Percentiles rank a stretch among this genome's conserved stretches.
These are phyloP conservation scores for Nakaseomyces uthaithaninus DNA, from an alignment of 1,139 yeast species.

Conservation along the genomic window DNA sequence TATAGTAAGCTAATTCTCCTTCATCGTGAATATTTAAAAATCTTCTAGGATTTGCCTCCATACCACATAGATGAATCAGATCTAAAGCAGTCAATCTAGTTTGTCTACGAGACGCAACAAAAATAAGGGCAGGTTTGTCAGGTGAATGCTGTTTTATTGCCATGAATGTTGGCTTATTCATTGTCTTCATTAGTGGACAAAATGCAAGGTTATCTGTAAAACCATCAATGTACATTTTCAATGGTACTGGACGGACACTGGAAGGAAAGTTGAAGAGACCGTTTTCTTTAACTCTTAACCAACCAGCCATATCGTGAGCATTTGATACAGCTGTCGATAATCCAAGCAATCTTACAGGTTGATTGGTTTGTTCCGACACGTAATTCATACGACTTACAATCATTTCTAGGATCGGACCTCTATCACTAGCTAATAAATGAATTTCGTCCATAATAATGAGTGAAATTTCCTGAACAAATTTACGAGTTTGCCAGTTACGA, in stretches of 20 bases:
- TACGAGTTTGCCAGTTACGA: conserved; percentile 95
- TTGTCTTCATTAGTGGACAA: conserved; percentile 91
- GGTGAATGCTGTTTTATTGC: conserved; percentile 97
- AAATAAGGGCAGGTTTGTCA: conserved; percentile 80
- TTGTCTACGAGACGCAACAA: conserved; percentile 96
- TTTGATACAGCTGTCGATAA: conserved; percentile 97
- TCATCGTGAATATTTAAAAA: conserved; percentile 69
- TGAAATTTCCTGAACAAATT: conserved; percentile 84
- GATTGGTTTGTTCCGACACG: conserved; percentile 65
- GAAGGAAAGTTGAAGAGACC: conserved; percentile 92
- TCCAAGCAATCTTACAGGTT: conserved; percentile 76
- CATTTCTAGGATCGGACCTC: conserved; percentile 97
- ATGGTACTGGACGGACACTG: conserved; percentile 94
- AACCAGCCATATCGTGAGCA: conserved; percentile 96
- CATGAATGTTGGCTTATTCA: conserved; percentile 97
- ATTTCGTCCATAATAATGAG: conserved; percentile 97
- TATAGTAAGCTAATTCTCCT: conserved; percentile 55
- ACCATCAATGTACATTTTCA: conserved; percentile 96
- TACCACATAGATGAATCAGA: conserved; percentile 85
- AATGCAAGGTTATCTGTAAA: conserved; percentile 92
- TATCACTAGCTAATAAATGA: conserved; percentile 90
- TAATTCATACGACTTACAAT: conserved; percentile 98
- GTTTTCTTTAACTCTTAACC: conserved; percentile 77
- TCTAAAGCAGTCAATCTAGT: conserved; percentile 92
- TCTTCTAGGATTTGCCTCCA: conserved; percentile 86